phyloP scores from a whole-genome alignment of 495 filamentous ascomycete species.

The Zalerion maritima region DNA sequence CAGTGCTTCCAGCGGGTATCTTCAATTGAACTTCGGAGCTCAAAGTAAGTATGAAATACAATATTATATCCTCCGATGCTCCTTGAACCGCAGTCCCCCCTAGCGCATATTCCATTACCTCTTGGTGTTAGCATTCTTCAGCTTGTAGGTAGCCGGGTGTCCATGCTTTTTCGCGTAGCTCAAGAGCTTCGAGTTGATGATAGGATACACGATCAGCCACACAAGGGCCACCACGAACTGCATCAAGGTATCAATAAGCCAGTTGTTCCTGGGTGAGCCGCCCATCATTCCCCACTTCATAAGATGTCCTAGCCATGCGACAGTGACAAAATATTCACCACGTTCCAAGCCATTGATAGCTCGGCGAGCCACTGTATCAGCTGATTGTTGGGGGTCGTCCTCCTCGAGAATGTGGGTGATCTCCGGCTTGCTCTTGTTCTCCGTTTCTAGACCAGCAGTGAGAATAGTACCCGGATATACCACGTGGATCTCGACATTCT shows the following conservation, averaged over 20 bases:
- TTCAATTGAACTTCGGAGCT: too few relatives aligned
- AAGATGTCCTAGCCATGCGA: conserved; percentile 48
- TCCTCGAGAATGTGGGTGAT: conserved; percentile 74
- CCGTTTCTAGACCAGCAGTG: conserved; percentile 57
- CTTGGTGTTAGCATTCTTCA: too few relatives aligned
- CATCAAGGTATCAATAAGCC: conserved; percentile 46
- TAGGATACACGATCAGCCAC: conserved; percentile 45
- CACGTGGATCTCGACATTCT: conserved; percentile 62
- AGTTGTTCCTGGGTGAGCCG: conserved; percentile 42
- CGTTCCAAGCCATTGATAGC: conserved; percentile 63
- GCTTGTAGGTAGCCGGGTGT: conserved; percentile 25
- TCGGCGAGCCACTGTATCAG: conserved; percentile 56
- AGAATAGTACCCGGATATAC: conserved; percentile 77
- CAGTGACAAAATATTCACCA: conserved; percentile 64
- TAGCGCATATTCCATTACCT: too few relatives aligned
- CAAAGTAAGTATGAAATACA: too few relatives aligned
- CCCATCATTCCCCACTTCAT: conserved; percentile 49
- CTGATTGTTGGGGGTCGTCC: conserved; percentile 60
- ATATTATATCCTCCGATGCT: too few relatives aligned
- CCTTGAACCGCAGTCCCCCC: too few relatives aligned
- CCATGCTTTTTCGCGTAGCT: conserved; percentile 46
- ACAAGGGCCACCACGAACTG: conserved; percentile 38
- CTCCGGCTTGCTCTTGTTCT: conserved; percentile 67
- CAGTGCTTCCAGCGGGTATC: too few relatives aligned
- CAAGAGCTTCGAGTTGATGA: conserved; percentile 44